These are phyloP conservation scores for Posidonia australis DNA, from an alignment of 106 monocot species.

Conservation along the genomic window DNA sequence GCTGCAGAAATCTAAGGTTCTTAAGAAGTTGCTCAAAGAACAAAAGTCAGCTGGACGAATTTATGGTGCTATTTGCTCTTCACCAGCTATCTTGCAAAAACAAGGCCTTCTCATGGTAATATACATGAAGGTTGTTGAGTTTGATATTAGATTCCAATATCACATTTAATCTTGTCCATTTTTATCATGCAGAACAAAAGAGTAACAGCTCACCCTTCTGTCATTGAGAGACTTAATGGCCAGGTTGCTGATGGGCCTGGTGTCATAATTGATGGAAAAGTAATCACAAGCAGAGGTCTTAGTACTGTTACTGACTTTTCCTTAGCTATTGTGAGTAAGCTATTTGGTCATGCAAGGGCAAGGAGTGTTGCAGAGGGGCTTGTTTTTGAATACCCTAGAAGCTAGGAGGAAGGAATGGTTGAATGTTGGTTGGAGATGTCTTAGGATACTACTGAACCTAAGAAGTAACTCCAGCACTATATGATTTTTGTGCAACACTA, in stretches of 20 bases:
- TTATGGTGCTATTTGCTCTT: conserved; percentile 71
- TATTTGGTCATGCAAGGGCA: conserved; percentile 63
- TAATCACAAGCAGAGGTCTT: conserved; percentile 78
- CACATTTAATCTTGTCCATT: background rate
- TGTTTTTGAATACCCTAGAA: conserved; percentile 61
- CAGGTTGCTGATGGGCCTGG: conserved; percentile 29
- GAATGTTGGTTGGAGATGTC: background rate
- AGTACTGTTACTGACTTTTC: conserved; percentile 63
- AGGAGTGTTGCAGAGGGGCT: conserved; percentile 85
- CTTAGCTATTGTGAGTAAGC: conserved; percentile 59
- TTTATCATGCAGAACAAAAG: conserved; percentile 41
- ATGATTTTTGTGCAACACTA: too few species aligned
- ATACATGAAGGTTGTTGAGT: background rate
- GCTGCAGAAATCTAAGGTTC: conserved; percentile 68
- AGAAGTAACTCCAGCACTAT: too few species aligned
- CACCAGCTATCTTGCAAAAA: conserved; percentile 44
- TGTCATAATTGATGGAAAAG: conserved; percentile 80
- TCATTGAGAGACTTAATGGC: conserved; percentile 25
- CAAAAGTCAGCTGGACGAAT: conserved; percentile 60
- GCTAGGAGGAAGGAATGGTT: conserved; percentile 5
- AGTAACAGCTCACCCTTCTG: conserved; percentile 40
- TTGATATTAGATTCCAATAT: background rate
- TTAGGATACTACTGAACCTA: background rate
- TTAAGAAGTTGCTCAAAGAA: conserved; percentile 74
- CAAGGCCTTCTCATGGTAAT: conserved; percentile 69